These are phyloP conservation scores for Taxawa tesnikishii DNA, from an alignment of 2,329 filamentous ascomycete species.

Conservation along the genomic window DNA sequence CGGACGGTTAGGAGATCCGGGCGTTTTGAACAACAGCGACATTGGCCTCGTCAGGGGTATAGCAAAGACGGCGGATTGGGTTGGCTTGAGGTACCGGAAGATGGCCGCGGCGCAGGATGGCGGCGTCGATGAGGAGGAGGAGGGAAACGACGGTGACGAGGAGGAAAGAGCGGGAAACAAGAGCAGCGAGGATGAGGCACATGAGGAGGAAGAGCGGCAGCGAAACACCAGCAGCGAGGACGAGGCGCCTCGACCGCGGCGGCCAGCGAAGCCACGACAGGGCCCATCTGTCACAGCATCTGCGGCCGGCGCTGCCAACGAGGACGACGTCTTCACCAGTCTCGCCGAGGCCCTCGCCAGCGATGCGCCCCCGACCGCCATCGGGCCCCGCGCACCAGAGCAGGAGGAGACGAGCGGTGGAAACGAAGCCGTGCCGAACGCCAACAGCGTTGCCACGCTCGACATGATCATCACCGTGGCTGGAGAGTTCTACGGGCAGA, in stretches of 20 bases:
- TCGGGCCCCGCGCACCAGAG: background rate
- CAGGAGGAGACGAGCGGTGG: background rate
- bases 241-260: too few species aligned
- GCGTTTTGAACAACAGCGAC: slow-evolving; percentile 63
- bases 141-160: slow-evolving; percentile 12
- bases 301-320: too few species aligned
- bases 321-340: background rate
- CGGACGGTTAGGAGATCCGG: slow-evolving; percentile 50
- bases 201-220: background rate
- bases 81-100: slow-evolving; percentile 34
- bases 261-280: too few species aligned
- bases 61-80: slow-evolving; percentile 59
- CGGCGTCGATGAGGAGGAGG: slow-evolving; percentile 24
- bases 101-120: slow-evolving; percentile 23
- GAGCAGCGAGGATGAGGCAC: background rate
- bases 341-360: background rate
- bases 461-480: slow-evolving; percentile 87
- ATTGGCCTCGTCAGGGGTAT: slow-evolving; percentile 67
- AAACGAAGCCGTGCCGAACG: slow-evolving; percentile 6
- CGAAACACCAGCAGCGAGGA: too few species aligned
- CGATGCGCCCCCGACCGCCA: background rate
- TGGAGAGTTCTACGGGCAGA: slow-evolving; percentile 81
- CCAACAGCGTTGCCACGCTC: slow-evolving; percentile 51
- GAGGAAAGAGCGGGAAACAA: background rate
- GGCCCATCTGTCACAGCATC: too few species aligned